Evolutionary conservation across 148 eudicot species (phyloP), one percentile per base, ranked within the genome.

Genomic region (Vaccinium myrtillus): DNA sequence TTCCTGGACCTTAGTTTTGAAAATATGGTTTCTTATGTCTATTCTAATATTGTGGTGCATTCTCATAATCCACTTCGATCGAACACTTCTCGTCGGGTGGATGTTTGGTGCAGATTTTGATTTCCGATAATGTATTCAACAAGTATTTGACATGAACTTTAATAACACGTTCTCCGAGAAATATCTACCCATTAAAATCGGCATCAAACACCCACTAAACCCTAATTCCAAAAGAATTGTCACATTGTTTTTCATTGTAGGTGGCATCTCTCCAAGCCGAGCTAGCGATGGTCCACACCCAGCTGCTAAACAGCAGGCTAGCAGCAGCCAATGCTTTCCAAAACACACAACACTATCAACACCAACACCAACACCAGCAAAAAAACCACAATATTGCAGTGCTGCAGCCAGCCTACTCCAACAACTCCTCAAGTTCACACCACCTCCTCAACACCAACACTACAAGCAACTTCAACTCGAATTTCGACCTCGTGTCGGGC

Each of bases 181-280:
- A 36, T 36, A 36, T 36, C 3, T 36, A 36, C 39, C 39, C 39
- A 36, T 2, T 36, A 36, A 36, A 36, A 36, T 36, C 39, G 0
- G 39, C 2, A 36, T 36, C 46, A 43, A 43, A 43, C 46, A 43
- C 46, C 46, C 46, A 43, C 46, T 43, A 43, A 43, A 43, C 46
- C 6, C 46, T 43, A 43, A 5, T 43, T 43, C 46, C 46, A 43
- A 43, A 43, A 43, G 46, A 43, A 43, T 43, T 43, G 46, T 43
- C 46, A 36, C 39, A 36, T 2, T 36, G 39, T 36, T 36, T 36
- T 14, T 8, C 16, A 43, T 16, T n/a, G 75, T 81, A 95, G 98
- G 96, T 93, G 78, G 92, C 95, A 65, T 83, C 94, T 55, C 84
- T 95, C 48, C 96, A 94, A 86, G 90, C 93, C 16, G 98, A 95